phyloP scores from a whole-genome alignment of 2,329 filamentous ascomycete genomes.

The Zasmidium cellare region DNA sequence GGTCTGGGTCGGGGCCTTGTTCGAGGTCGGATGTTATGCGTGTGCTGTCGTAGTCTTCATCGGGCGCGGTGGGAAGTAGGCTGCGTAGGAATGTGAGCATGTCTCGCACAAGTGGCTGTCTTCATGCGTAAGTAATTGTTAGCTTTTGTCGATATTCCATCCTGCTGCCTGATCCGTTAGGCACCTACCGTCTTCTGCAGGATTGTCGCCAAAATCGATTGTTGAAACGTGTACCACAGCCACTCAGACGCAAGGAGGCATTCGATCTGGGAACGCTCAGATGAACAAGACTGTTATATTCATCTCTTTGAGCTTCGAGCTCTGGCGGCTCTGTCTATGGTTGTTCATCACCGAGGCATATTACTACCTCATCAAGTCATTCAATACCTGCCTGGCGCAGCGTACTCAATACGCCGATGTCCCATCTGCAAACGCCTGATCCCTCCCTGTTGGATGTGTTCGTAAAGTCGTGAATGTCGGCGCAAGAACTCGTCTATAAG shows the following conservation, averaged over 20 bases:
- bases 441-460: not conserved
- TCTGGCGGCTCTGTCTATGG: not conserved
- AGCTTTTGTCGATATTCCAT: not conserved
- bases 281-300: not conserved
- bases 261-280: too few relatives aligned
- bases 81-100: not conserved
- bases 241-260: too few relatives aligned
- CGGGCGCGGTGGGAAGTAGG: not conserved
- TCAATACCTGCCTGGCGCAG: not conserved
- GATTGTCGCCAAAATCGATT: not conserved
- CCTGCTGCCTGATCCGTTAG: not conserved
- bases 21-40: not conserved
- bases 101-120: not conserved
- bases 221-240: not conserved
- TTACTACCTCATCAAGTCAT: not conserved
- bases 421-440: not conserved
- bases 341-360: not conserved
- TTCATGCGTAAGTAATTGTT: not conserved
- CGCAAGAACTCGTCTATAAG: constrained; percentile 6
- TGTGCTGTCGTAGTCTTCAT: not conserved
- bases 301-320: not conserved
- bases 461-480: constrained; percentile 8
- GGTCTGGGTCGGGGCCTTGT: not conserved
- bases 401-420: not conserved
- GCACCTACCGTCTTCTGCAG: not conserved